phyloP scores from a whole-genome alignment of 2,329 filamentous ascomycete genomes.

The Cercospora citrullina region DNA sequence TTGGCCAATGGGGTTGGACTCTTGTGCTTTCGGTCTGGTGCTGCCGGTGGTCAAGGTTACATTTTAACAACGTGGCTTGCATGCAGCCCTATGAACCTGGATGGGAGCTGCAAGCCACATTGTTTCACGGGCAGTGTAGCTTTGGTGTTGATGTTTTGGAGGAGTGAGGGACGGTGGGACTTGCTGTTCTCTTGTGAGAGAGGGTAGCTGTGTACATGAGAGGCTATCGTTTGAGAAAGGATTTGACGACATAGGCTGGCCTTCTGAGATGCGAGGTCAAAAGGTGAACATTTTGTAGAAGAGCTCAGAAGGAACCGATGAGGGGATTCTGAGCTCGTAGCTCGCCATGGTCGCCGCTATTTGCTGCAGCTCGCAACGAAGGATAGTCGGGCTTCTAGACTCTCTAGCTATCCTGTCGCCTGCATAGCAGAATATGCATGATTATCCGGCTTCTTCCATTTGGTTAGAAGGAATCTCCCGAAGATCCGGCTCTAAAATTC shows the following conservation, averaged over 20 bases:
- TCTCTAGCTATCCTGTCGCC: not conserved
- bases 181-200: not conserved
- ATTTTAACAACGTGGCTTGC: not conserved
- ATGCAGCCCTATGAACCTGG: not conserved
- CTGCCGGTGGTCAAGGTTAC: not conserved
- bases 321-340: not conserved
- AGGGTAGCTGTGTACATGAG: too few species aligned
- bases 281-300: not conserved
- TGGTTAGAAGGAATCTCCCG: not conserved
- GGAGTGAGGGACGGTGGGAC: not conserved
- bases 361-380: not conserved
- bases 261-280: too few species aligned
- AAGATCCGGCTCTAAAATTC: not conserved
- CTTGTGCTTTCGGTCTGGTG: not conserved
- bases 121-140: not conserved
- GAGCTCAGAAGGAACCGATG: not conserved
- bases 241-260: too few species aligned
- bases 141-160: not conserved
- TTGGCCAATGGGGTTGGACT: not conserved
- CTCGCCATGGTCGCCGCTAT: not conserved
- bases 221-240: too few species aligned
- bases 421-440: not conserved
- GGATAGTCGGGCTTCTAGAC: not conserved
- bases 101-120: not conserved
- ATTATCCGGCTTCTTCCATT: not conserved